Evolutionary conservation across 2,329 filamentous ascomycete species (phyloP).

Genomic region (Diaporthe sp.): DNA sequence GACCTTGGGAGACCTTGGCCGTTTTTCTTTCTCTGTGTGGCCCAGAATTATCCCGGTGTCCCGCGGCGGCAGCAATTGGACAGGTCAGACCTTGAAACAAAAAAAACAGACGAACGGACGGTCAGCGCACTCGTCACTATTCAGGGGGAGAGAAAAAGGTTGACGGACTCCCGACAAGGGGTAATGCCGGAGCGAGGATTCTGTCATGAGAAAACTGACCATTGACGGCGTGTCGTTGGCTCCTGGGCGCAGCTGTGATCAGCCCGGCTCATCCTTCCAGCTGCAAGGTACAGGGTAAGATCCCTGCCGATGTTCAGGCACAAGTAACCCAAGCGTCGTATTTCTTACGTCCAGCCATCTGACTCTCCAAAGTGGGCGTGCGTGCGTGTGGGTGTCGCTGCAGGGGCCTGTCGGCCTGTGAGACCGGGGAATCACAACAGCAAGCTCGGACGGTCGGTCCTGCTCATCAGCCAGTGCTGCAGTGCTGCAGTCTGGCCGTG

Average conservation of each 20-base stretch:
- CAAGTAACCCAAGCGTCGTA: conserved; percentile 39
- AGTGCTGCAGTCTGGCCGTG: background rate
- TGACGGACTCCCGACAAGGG: conserved; percentile 7
- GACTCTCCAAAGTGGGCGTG: conserved; percentile 11
- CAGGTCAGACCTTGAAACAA: conserved; percentile 26
- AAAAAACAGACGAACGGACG: conserved; percentile 27
- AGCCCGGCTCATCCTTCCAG: conserved; percentile 41
- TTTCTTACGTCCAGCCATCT: conserved; percentile 35
- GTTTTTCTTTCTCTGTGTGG: conserved; percentile 9
- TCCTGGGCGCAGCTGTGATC: conserved; percentile 25
- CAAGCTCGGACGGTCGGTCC: conserved; percentile 28
- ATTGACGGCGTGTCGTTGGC: conserved; percentile 23
- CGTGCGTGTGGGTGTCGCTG: conserved; percentile 8
- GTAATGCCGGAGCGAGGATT: background rate
- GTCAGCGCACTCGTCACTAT: conserved; percentile 11
- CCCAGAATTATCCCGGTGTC: conserved; percentile 1
- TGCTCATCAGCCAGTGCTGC: conserved; percentile 20
- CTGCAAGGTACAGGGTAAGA: conserved; percentile 43
- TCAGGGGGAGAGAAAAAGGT: conserved; percentile 3
- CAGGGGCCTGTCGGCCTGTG: background rate
- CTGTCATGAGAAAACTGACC: conserved; percentile 8
- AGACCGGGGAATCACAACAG: conserved; percentile 27
- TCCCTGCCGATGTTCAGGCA: conserved; percentile 39
- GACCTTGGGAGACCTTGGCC: background rate
- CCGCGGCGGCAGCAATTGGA: conserved; percentile 23